These are phyloP conservation scores for Gossypium stocksii DNA, from an alignment of 345 rosid genomes.

Conservation along the genomic window DNA sequence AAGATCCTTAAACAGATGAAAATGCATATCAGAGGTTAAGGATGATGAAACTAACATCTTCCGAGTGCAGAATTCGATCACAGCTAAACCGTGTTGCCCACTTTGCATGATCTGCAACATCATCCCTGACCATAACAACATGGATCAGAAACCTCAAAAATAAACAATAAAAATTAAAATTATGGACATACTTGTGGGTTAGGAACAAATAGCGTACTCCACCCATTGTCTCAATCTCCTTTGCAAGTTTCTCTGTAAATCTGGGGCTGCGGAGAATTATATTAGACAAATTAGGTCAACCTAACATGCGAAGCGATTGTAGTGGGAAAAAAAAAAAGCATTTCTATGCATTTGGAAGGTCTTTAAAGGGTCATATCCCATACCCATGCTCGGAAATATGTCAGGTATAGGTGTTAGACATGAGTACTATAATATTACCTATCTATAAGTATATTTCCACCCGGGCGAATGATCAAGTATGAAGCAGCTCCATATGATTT, in stretches of 20 bases:
- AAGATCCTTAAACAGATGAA: background rate
- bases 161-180: background rate
- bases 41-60: conserved; percentile 33
- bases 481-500: conserved; percentile 61
- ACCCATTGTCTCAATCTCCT: conserved; percentile 44
- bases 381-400: background rate
- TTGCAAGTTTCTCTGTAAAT: conserved; percentile 48
- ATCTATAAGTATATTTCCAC: conserved; percentile 61
- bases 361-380: background rate
- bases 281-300: background rate
- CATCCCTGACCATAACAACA: conserved; percentile 47
- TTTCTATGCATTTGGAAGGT: background rate
- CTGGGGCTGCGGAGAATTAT: conserved; percentile 45
- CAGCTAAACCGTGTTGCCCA: conserved; percentile 50
- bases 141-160: conserved; percentile 12
- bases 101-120: conserved; percentile 61
- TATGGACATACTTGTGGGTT: conserved; percentile 45
- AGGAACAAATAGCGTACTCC: conserved; percentile 57
- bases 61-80: conserved; percentile 51
- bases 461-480: conserved; percentile 47
- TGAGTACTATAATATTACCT: conserved; percentile 30
- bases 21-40: background rate
- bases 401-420: background rate
- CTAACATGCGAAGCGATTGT: background rate
- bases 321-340: background rate